A percentile compares a stretch with the other conserved stretches of the same genome.
phyloP scores from a whole-genome alignment of 2,329 filamentous ascomycete genomes.

The Colletotrichum lentis region DNA sequence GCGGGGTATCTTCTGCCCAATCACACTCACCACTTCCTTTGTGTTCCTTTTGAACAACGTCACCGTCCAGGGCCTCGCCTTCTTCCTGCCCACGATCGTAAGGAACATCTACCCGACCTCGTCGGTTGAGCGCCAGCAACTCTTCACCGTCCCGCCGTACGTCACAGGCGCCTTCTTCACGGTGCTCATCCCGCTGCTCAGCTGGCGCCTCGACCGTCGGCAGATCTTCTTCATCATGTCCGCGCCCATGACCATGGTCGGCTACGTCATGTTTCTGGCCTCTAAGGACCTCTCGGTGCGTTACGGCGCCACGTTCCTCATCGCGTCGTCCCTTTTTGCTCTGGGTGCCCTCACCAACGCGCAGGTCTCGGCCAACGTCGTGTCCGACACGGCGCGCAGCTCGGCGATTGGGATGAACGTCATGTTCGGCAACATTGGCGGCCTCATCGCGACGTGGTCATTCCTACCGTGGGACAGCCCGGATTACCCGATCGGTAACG shows the following conservation, averaged over 20 bases:
- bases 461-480: conserved; percentile 70
- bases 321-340: conserved; percentile 66
- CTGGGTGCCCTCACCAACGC: conserved; percentile 70
- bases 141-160: conserved; percentile 72
- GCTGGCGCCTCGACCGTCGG: conserved; percentile 63
- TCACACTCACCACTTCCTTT: conserved; percentile 62
- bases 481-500: conserved; percentile 75
- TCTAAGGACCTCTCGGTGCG: conserved; percentile 55
- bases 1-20: conserved; percentile 67
- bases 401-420: conserved; percentile 68
- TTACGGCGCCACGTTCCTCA: conserved; percentile 71
- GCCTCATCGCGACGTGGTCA: conserved; percentile 57
- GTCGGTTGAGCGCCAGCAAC: conserved; percentile 67
- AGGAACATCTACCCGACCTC: conserved; percentile 67
- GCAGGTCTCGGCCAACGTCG: conserved; percentile 69
- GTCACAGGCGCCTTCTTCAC: conserved; percentile 69
- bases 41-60: conserved; percentile 73
- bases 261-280: conserved; percentile 72
- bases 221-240: conserved; percentile 63
- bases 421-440: conserved; percentile 70
- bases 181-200: conserved; percentile 63
- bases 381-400: conserved; percentile 70
- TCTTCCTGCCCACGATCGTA: conserved; percentile 73
- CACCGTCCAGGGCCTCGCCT: conserved; percentile 71
- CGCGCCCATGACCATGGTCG: conserved; percentile 66